phyloP scores from a whole-genome alignment of 2,329 filamentous ascomycete species.

The Xylariales sp. region DNA sequence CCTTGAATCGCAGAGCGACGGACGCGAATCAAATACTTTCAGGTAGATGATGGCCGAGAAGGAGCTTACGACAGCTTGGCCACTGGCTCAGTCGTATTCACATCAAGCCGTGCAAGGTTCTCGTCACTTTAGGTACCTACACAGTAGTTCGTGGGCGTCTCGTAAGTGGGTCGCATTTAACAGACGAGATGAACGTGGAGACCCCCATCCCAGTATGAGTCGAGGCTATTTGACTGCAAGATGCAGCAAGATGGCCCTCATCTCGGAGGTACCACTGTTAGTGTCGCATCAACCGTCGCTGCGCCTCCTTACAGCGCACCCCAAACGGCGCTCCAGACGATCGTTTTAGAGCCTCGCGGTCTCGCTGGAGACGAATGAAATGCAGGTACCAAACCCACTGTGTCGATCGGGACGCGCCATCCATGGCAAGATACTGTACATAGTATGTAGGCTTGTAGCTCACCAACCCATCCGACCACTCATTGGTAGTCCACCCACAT shows the following conservation, averaged over 20 bases:
- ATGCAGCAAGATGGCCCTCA: not conserved
- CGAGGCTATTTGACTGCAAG: not conserved
- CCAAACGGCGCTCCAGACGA: not conserved
- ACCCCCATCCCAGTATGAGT: not conserved
- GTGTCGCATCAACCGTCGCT: constrained; percentile 7
- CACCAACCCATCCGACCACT: no score
- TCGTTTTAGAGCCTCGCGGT: not conserved
- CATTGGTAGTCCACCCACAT: constrained; percentile 5
- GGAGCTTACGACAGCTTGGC: no score
- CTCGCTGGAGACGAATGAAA: not conserved
- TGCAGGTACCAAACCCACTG: not conserved
- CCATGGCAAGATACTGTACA: no score
- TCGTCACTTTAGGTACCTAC: no score
- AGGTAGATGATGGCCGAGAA: no score
- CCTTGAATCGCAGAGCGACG: no score
- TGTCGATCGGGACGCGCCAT: not conserved
- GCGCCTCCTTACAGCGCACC: not conserved
- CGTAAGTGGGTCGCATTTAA: constrained; percentile 5
- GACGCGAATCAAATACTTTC: no score
- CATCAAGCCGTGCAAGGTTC: no score
- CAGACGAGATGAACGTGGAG: constrained; percentile 9
- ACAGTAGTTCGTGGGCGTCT: no score
- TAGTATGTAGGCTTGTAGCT: no score
- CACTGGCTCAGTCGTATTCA: no score
- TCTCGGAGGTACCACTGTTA: constrained; percentile 12